Evolutionary conservation across 108 stramenopile species (phyloP).

Genomic region (Nannochloropsis granulata): DNA sequence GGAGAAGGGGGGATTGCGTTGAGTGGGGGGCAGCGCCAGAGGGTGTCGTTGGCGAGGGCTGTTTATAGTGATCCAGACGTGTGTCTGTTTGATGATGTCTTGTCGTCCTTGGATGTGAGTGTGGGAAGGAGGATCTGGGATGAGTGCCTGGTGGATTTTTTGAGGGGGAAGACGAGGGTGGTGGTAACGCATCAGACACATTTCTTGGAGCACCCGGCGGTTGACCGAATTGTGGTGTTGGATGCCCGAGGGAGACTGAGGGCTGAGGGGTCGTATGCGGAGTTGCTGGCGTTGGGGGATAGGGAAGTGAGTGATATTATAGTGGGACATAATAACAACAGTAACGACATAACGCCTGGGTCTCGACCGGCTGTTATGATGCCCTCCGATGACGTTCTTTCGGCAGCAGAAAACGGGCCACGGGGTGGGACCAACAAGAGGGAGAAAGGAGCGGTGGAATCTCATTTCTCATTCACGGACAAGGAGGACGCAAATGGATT

Average conservation of each 20-base stretch:
- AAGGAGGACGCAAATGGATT: not conserved
- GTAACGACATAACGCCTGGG: no score
- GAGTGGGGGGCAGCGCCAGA: slow-evolving; percentile 78
- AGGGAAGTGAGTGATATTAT: not conserved
- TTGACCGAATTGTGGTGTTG: not conserved
- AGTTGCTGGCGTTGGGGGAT: not conserved
- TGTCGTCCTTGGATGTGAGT: slow-evolving; percentile 64
- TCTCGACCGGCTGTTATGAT: not conserved
- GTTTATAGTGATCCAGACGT: slow-evolving; percentile 76
- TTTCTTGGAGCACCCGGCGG: not conserved
- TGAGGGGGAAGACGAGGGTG: not conserved
- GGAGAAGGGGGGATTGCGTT: not conserved
- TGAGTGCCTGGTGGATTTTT: not conserved
- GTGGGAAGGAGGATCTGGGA: slow-evolving; percentile 16
- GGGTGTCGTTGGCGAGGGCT: slow-evolving; percentile 87
- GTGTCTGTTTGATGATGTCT: slow-evolving; percentile 73
- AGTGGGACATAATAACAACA: not conserved
- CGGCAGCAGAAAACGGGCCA: not conserved
- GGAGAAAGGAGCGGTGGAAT: not conserved
- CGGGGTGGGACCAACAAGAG: not conserved
- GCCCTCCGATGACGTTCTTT: not conserved
- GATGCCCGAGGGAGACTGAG: not conserved
- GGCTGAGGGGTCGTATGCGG: not conserved
- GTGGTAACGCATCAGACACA: not conserved
- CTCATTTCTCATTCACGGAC: not conserved